Percentiles rank a stretch among this genome's conserved stretches.
phyloP scores from a whole-genome alignment of 768 basidiomycete species.

The Mycena vulgaris region DNA sequence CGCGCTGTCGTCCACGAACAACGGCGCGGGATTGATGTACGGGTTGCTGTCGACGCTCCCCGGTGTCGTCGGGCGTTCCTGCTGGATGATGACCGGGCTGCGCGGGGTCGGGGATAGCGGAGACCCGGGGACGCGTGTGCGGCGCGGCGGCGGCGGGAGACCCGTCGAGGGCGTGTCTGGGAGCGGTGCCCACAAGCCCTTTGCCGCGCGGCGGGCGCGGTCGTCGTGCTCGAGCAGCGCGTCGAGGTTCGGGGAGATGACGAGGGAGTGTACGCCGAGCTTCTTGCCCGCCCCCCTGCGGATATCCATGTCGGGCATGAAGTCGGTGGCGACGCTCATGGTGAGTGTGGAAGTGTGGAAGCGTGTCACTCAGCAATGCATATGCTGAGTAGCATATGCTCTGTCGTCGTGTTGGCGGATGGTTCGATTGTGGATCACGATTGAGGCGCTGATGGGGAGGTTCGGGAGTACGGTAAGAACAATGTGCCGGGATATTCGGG shows the following conservation, averaged over 20 bases:
- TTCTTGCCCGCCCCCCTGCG: not conserved
- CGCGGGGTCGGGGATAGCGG: slow-evolving; percentile 9
- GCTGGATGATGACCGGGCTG: slow-evolving; percentile 15
- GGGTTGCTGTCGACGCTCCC: slow-evolving; percentile 51
- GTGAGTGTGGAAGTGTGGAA: too few relatives aligned
- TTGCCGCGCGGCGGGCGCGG: slow-evolving; percentile 51
- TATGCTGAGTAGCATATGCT: too few relatives aligned
- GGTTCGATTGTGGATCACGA: too few relatives aligned
- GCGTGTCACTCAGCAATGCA: too few relatives aligned
- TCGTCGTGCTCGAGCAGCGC: slow-evolving; percentile 74
- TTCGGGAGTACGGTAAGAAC: too few relatives aligned
- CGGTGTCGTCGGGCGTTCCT: slow-evolving; percentile 25
- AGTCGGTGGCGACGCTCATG: slow-evolving; percentile 1
- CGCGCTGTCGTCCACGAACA: slow-evolving; percentile 43
- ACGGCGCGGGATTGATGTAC: slow-evolving; percentile 64
- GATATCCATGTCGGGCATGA: not conserved
- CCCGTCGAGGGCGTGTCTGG: slow-evolving; percentile 33
- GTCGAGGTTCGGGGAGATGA: slow-evolving; percentile 73
- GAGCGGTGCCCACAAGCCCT: slow-evolving; percentile 6
- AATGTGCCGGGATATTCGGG: too few relatives aligned
- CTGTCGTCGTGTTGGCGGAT: too few relatives aligned
- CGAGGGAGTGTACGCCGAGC: slow-evolving; percentile 46
- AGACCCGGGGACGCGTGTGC: slow-evolving; percentile 20
- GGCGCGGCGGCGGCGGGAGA: slow-evolving; percentile 53
- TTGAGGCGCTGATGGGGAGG: too few relatives aligned